Evolutionary conservation across 352 stramenopile genomes (phyloP).

Genomic region (Discostella stelligera): DNA sequence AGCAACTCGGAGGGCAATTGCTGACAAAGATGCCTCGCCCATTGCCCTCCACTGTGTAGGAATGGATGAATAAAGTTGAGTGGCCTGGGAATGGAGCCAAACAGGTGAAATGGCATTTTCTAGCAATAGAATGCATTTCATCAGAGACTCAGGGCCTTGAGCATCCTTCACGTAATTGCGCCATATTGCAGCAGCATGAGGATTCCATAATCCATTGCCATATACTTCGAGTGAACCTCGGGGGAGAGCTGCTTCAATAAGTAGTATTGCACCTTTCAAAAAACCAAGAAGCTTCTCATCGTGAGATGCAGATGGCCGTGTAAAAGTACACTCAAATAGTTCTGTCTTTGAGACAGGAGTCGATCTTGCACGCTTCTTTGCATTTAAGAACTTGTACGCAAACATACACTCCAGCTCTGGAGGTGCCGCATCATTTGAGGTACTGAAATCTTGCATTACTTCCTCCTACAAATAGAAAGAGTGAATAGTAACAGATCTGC

Average conservation of each 20-base stretch:
- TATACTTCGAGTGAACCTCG: constrained; percentile 70
- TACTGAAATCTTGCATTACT: constrained; percentile 62
- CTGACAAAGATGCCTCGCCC: constrained; percentile 63
- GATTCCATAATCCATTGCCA: constrained; percentile 59
- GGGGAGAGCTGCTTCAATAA: constrained; percentile 79
- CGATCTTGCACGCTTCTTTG: constrained; percentile 62
- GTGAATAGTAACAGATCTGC: neutral
- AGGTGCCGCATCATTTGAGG: constrained; percentile 44
- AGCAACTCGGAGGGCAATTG: constrained; percentile 73
- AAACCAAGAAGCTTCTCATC: constrained; percentile 65
- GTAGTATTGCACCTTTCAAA: constrained; percentile 74
- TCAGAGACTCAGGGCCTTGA: constrained; percentile 64
- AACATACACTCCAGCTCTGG: constrained; percentile 57
- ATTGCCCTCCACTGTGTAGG: constrained; percentile 73
- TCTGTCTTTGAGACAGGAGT: constrained; percentile 49
- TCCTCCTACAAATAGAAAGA: constrained; percentile 52
- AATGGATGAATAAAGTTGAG: constrained; percentile 66
- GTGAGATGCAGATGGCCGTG: constrained; percentile 42
- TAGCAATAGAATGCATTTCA: constrained; percentile 72
- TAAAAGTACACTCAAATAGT: constrained; percentile 59
- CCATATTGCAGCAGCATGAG: constrained; percentile 66
- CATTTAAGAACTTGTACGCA: constrained; percentile 64
- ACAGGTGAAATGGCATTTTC: constrained; percentile 78
- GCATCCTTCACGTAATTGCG: constrained; percentile 64
- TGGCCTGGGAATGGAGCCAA: constrained; percentile 69